Percentiles rank a stretch among this genome's conserved stretches.
Conservation (phyloP, 371 early-diverging fungal genomes). For the Mortierella sp. region DNA sequence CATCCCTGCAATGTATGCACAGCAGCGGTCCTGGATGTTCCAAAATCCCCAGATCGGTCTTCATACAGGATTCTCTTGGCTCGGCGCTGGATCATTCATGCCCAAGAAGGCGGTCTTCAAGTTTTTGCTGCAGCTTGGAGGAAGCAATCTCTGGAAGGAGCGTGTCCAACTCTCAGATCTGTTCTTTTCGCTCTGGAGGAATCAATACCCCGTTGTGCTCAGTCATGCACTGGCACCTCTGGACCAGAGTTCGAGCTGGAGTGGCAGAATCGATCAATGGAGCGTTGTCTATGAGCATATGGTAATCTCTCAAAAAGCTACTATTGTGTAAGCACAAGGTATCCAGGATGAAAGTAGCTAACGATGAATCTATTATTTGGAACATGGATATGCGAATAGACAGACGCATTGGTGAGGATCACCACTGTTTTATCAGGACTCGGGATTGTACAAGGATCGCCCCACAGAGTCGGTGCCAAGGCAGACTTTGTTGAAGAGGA, state of each 20-base stretch:
- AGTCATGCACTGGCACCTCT: constrained; percentile 62
- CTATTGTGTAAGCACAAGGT: no score
- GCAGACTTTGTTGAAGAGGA: constrained; percentile 60
- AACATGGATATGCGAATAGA: no score
- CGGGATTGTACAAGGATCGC: constrained; percentile 57
- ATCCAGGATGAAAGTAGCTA: no score
- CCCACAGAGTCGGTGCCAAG: constrained; percentile 46
- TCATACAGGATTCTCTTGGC: constrained; percentile 71
- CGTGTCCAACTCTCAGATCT: constrained; percentile 64
- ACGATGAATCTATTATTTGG: neutral
- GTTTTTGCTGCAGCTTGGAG: constrained; percentile 68
- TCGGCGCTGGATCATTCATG: constrained; percentile 69
- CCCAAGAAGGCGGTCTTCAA: constrained; percentile 61
- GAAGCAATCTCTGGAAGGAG: constrained; percentile 65
- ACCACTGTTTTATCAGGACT: constrained; percentile 59
- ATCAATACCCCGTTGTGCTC: constrained; percentile 71
- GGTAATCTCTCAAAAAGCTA: constrained; percentile 42
- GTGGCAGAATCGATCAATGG: constrained; percentile 59
- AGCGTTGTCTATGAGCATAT: constrained; percentile 57
- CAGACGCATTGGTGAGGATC: constrained; percentile 63
- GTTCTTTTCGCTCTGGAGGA: constrained; percentile 73
- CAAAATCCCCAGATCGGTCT: constrained; percentile 58
- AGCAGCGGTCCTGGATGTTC: constrained; percentile 68
- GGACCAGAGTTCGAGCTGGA: constrained; percentile 60
- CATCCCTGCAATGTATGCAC: constrained; percentile 64